Conservation (phyloP, 805 yeast genomes). For the Kodamaea fukazawae region DNA sequence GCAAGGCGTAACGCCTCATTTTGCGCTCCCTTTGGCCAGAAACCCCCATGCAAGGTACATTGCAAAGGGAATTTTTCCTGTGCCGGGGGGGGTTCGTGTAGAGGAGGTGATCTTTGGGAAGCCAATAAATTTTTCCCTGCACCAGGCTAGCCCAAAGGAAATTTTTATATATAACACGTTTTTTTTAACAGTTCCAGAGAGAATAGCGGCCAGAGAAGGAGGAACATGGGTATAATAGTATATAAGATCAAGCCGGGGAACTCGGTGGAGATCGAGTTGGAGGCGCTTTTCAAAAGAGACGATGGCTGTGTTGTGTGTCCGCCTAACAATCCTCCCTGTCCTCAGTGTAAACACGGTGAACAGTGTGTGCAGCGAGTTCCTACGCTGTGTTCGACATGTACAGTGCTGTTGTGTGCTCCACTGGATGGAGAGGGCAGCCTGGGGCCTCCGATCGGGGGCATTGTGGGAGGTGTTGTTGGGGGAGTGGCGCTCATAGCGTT, state of each 20-base stretch:
- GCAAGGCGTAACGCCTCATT: too few relatives aligned
- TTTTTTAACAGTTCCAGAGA: too few relatives aligned
- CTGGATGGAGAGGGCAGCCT: conserved; percentile 9
- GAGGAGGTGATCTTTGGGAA: conserved; percentile 57
- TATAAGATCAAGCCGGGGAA: neutral
- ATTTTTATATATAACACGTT: neutral
- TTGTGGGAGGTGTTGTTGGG: conserved; percentile 73
- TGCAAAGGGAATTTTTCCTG: conserved; percentile 13
- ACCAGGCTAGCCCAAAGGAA: conserved; percentile 6
- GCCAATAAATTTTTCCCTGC: conserved; percentile 34
- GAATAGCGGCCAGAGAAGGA: too few relatives aligned
- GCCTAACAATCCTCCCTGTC: conserved; percentile 45
- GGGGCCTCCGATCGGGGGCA: conserved; percentile 44
- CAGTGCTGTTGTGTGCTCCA: conserved; percentile 41
- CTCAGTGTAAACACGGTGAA: conserved; percentile 50
- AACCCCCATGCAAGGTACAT: conserved; percentile 47
- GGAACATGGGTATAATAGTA: neutral
- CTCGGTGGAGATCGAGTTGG: neutral
- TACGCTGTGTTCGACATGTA: conserved; percentile 58
- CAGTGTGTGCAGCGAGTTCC: conserved; percentile 50
- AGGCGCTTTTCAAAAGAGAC: neutral
- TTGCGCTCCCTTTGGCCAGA: conserved; percentile 15
- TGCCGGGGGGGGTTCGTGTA: conserved; percentile 4
- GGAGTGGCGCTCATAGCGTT: conserved; percentile 49
- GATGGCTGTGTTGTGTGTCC: conserved; percentile 45